phyloP scores from a whole-genome alignment of 208 protist genomes.

The Herpetomonas samuelpessoai region DNA sequence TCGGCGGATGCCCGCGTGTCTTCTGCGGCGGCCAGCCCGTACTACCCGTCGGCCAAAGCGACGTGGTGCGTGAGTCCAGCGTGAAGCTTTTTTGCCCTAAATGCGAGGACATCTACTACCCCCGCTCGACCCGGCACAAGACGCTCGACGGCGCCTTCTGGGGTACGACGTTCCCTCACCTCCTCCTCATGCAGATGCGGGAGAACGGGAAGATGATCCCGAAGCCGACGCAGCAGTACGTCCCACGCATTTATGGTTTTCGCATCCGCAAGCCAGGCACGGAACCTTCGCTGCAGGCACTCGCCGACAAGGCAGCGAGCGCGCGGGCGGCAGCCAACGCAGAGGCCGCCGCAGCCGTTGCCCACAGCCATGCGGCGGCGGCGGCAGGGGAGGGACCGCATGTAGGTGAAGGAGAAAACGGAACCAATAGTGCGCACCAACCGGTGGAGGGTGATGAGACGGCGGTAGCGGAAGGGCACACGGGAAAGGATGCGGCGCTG shows the following conservation, averaged over 20 bases:
- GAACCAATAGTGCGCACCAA: too few relatives aligned
- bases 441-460: too few relatives aligned
- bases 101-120: slow-evolving; percentile 97
- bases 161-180: slow-evolving; percentile 97
- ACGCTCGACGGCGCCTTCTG: slow-evolving; percentile 97
- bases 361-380: slow-evolving; percentile 3
- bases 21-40: slow-evolving; percentile 95
- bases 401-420: too few relatives aligned
- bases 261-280: slow-evolving; percentile 80
- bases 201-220: slow-evolving; percentile 45
- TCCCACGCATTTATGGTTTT: slow-evolving; percentile 97
- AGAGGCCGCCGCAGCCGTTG: neutral
- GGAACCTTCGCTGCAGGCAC: neutral
- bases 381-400: too few relatives aligned
- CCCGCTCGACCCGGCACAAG: slow-evolving; percentile 91
- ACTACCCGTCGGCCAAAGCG: slow-evolving; percentile 95
- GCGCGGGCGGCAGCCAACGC: neutral
- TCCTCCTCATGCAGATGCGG: slow-evolving; percentile 85
- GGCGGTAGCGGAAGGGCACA: too few relatives aligned
- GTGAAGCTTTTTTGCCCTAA: slow-evolving; percentile 98
- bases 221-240: slow-evolving; percentile 82
- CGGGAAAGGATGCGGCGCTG: too few relatives aligned
- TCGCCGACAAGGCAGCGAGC: neutral
- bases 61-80: slow-evolving; percentile 90
- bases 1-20: slow-evolving; percentile 96